A percentile compares a stretch with the other conserved stretches of the same genome.
These are phyloP conservation scores for Leishmania braziliensis DNA, from an alignment of 208 protist species.

Conservation along the genomic window DNA sequence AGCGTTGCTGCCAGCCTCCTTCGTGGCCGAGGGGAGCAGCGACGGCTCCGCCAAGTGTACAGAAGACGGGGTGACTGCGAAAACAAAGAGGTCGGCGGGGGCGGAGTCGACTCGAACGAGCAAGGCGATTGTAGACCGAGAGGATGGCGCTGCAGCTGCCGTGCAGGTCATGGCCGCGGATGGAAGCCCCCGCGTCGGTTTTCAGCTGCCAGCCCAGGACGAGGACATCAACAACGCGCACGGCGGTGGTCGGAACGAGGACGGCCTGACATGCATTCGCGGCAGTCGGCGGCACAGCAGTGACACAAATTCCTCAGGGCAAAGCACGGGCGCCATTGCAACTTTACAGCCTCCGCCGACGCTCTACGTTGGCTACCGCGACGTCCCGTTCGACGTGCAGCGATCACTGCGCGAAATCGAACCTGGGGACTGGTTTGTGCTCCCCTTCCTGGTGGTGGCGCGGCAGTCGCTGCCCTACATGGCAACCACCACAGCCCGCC, in stretches of 20 bases:
- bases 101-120: background rate
- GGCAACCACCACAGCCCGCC: conserved; percentile 9
- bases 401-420: conserved; percentile 36
- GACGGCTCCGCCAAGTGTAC: background rate
- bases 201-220: conserved; percentile 10
- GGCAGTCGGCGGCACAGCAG: conserved; percentile 18
- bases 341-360: conserved; percentile 39
- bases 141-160: background rate
- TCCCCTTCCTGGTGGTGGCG: conserved; percentile 62
- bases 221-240: background rate
- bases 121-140: background rate
- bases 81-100: background rate
- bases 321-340: background rate
- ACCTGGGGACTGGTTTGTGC: conserved; percentile 69
- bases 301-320: background rate
- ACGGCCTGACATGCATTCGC: background rate
- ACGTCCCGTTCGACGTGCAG: conserved; percentile 59
- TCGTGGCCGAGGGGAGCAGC: conserved; percentile 12
- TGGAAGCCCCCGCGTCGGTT: conserved; percentile 6
- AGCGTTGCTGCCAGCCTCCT: conserved; percentile 26
- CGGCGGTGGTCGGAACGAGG: background rate
- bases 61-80: background rate
- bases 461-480: conserved; percentile 38
- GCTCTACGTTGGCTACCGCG: conserved; percentile 69
- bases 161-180: background rate